These are phyloP conservation scores for Suhomyces sp. DNA, from an alignment of 805 yeast species.

Conservation along the genomic window DNA sequence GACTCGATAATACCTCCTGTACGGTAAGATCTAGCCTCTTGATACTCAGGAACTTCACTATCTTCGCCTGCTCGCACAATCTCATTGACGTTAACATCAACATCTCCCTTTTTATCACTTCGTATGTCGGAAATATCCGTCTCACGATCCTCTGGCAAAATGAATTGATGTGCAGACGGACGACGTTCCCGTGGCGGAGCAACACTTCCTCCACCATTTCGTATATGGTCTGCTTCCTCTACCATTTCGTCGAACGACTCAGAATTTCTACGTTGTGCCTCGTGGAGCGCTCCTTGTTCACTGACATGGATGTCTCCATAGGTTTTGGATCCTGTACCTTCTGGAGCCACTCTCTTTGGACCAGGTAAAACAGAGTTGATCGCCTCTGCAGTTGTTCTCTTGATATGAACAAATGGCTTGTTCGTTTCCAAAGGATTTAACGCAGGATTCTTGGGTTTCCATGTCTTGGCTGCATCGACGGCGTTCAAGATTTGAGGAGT, in stretches of 20 bases:
- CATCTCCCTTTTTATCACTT: conserved; percentile 1
- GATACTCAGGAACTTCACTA: conserved; percentile 21
- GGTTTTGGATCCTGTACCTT: conserved; percentile 10
- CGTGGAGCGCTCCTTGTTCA: conserved; percentile 45
- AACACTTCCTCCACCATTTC: not conserved
- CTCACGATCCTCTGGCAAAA: conserved; percentile 25
- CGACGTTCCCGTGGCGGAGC: not conserved
- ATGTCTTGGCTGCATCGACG: conserved; percentile 21
- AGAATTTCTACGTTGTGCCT: conserved; percentile 16
- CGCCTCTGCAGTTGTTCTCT: conserved; percentile 45
- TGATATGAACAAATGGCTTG: conserved; percentile 66
- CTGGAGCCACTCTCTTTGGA: conserved; percentile 15
- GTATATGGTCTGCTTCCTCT: not conserved
- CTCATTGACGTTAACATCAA: not conserved
- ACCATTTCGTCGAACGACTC: conserved; percentile 4
- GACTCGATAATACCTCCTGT: conserved; percentile 76
- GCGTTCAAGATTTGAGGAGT: conserved; percentile 2
- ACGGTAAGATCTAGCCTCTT: conserved; percentile 39
- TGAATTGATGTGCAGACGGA: conserved; percentile 14
- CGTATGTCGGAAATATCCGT: conserved; percentile 25
- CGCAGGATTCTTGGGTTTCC: conserved; percentile 66
- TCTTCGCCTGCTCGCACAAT: not conserved
- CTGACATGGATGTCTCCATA: conserved; percentile 42
- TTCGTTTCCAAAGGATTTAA: conserved; percentile 66
- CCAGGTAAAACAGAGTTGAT: conserved; percentile 21